Conservation (phyloP, 768 basidiomycete genomes). For the Lentinula edodes region DNA sequence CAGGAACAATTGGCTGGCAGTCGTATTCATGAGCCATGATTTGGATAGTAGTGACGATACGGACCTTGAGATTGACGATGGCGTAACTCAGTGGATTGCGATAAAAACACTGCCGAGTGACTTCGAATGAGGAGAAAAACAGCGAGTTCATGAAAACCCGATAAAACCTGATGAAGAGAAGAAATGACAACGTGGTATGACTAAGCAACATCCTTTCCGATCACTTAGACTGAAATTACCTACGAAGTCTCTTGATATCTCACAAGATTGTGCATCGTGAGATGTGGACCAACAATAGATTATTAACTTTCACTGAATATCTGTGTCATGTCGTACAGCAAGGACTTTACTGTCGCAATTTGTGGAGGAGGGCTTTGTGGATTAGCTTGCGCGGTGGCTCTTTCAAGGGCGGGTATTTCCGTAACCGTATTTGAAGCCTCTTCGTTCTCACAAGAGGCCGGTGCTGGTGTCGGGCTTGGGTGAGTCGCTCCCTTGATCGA, state of each 20-base stretch:
- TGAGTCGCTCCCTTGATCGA: neutral
- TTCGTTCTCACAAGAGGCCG: conserved; percentile 38
- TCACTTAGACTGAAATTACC: neutral
- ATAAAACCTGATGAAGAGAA: neutral
- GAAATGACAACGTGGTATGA: neutral
- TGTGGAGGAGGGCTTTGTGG: conserved; percentile 55
- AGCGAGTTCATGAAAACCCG: conserved; percentile 26
- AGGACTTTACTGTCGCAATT: conserved; percentile 45
- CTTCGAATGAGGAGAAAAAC: conserved; percentile 77
- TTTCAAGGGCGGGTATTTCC: conserved; percentile 34
- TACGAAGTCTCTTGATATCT: neutral
- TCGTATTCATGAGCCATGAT: neutral
- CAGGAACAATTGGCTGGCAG: conserved; percentile 73
- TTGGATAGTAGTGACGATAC: neutral
- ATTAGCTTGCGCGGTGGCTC: conserved; percentile 40
- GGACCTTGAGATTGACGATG: conserved; percentile 81
- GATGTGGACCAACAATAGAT: neutral
- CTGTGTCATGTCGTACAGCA: conserved; percentile 11
- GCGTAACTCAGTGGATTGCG: conserved; percentile 67
- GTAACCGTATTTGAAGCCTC: conserved; percentile 51
- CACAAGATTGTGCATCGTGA: neutral
- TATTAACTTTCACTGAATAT: neutral
- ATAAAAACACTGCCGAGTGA: conserved; percentile 72
- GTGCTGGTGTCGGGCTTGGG: conserved; percentile 53
- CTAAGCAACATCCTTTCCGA: neutral